phyloP scores from a whole-genome alignment of 2,329 filamentous ascomycete species.

The Parastagonospora nodorum region DNA sequence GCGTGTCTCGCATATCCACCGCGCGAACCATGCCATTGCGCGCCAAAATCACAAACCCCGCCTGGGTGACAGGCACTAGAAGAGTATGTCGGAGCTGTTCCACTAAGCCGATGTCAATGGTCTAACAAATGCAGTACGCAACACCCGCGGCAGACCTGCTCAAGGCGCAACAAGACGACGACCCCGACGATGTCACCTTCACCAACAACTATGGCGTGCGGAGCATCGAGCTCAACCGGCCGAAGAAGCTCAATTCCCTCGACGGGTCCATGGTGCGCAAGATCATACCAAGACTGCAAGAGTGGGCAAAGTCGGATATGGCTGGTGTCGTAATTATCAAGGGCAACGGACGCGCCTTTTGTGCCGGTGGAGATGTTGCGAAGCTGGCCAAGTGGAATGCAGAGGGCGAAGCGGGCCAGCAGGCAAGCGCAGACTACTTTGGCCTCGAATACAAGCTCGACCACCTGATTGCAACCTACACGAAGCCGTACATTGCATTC shows the following conservation, averaged over 20 bases:
- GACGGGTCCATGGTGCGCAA: slow-evolving; percentile 95
- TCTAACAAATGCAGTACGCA: slow-evolving; percentile 39
- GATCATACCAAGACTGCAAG: slow-evolving; percentile 84
- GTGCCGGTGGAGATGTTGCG: slow-evolving; percentile 89
- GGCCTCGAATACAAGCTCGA: slow-evolving; percentile 94
- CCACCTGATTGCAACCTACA: slow-evolving; percentile 91
- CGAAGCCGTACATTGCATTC: slow-evolving; percentile 90
- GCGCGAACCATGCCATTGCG: slow-evolving; percentile 73
- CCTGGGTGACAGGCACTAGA: slow-evolving; percentile 56
- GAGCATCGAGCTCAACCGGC: slow-evolving; percentile 91
- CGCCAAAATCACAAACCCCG: slow-evolving; percentile 71
- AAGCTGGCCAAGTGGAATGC: slow-evolving; percentile 76
- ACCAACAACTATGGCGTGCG: slow-evolving; percentile 85
- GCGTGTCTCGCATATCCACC: slow-evolving; percentile 37
- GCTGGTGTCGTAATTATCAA: slow-evolving; percentile 93
- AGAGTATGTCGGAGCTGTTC: slow-evolving; percentile 49
- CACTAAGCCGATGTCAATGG: background rate
- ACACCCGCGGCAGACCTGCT: slow-evolving; percentile 39
- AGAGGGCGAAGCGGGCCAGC: slow-evolving; percentile 69
- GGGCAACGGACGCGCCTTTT: slow-evolving; percentile 85
- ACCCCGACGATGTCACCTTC: slow-evolving; percentile 91
- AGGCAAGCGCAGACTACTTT: slow-evolving; percentile 83
- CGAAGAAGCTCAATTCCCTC: slow-evolving; percentile 87
- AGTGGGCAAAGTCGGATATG: slow-evolving; percentile 95
- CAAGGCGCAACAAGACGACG: slow-evolving; percentile 69